Percentiles rank a stretch among this genome's conserved stretches.
phyloP scores from a whole-genome alignment of 164 flowering plant genomes.

The Annona squamosa region DNA sequence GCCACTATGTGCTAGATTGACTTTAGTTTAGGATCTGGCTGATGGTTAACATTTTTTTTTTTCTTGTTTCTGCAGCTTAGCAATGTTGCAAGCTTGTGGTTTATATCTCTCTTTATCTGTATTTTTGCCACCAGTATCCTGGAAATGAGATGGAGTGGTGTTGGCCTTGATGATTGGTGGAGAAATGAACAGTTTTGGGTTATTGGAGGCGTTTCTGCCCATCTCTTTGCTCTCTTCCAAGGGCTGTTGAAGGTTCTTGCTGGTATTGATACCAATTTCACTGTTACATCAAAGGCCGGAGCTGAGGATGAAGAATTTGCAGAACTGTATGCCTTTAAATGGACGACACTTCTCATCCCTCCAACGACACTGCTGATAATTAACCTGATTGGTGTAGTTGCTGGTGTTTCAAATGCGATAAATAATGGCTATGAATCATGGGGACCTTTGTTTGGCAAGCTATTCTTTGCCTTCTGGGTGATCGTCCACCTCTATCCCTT shows the following conservation, averaged over 20 bases:
- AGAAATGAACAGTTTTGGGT: conserved; percentile 75
- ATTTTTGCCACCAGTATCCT: conserved; percentile 49
- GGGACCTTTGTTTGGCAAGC: conserved; percentile 65
- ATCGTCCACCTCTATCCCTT: conserved; percentile 61
- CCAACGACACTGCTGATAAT: conserved; percentile 54
- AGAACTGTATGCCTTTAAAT: conserved; percentile 53
- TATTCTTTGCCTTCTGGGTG: conserved; percentile 63
- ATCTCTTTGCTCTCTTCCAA: conserved; percentile 58
- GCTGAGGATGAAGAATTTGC: conserved; percentile 44
- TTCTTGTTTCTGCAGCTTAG: conserved; percentile 40
- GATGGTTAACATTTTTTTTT: conserved; percentile 3
- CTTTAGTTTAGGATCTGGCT: background rate
- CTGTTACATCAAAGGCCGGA: conserved; percentile 54
- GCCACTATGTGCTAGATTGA: background rate
- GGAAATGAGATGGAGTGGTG: conserved; percentile 71
- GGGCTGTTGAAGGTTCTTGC: conserved; percentile 63
- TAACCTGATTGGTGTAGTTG: conserved; percentile 55
- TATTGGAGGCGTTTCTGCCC: conserved; percentile 62
- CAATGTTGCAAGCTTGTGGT: conserved; percentile 59
- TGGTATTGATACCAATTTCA: conserved; percentile 52
- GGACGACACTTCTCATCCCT: conserved; percentile 61
- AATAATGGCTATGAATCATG: conserved; percentile 65
- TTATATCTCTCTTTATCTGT: conserved; percentile 53
- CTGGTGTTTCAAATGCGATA: conserved; percentile 57
- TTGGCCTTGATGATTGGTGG: conserved; percentile 74